Evolutionary conservation across 164 flowering plant species (phyloP).

Genomic region (Chimonanthus salicifolius): DNA sequence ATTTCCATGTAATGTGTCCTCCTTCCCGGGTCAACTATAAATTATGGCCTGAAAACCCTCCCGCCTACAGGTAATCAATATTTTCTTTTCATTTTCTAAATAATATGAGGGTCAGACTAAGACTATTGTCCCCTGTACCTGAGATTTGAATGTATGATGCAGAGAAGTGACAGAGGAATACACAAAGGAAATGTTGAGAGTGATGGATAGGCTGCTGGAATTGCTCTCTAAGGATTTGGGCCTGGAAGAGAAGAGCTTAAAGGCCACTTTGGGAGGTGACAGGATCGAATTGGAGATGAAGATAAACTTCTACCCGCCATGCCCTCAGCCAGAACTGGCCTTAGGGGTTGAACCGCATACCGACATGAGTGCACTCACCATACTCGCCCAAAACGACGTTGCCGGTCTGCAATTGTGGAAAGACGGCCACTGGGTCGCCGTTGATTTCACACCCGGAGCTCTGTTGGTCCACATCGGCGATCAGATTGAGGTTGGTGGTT

Average conservation of each 20-base stretch:
- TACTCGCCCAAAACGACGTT: slow-evolving; percentile 39
- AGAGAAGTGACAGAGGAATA: slow-evolving; percentile 47
- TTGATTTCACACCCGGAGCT: slow-evolving; percentile 27
- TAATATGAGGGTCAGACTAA: no score
- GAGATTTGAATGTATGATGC: background rate
- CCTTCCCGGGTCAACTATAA: background rate
- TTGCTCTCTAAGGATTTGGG: slow-evolving; percentile 42
- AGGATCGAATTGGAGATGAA: slow-evolving; percentile 40
- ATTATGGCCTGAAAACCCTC: background rate
- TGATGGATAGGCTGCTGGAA: slow-evolving; percentile 28
- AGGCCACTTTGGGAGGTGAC: slow-evolving; percentile 27
- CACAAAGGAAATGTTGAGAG: slow-evolving; percentile 24
- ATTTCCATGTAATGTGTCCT: slow-evolving; percentile 24
- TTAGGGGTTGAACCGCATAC: slow-evolving; percentile 52
- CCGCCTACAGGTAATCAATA: slow-evolving; percentile 1
- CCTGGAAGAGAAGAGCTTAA: slow-evolving; percentile 26
- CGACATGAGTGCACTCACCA: slow-evolving; percentile 46
- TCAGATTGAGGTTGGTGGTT: slow-evolving; percentile 36
- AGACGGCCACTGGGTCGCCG: slow-evolving; percentile 43
- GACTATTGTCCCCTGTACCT: background rate
- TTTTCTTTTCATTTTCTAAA: background rate
- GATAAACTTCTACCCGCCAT: slow-evolving; percentile 50
- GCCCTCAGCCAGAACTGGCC: slow-evolving; percentile 56
- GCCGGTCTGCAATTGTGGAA: slow-evolving; percentile 48
- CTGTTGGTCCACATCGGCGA: slow-evolving; percentile 45